Evolutionary conservation across 2,329 filamentous ascomycete genomes (phyloP).

Genomic region (Sclerotiophoma versabilis): DNA sequence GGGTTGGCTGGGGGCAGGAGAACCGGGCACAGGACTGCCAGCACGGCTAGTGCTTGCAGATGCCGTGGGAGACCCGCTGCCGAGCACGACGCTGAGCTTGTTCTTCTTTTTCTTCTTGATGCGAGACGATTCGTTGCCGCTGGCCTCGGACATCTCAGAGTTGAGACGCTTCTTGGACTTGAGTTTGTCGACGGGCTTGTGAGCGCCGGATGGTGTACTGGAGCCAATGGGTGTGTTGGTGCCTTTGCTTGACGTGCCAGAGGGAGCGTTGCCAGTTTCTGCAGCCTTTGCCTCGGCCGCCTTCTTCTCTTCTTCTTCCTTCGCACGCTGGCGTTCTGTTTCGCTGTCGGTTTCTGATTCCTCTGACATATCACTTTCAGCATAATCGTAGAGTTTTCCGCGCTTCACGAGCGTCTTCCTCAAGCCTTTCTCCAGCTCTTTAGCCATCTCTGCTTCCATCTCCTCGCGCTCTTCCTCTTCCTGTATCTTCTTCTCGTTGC

Average conservation of each 20-base stretch:
- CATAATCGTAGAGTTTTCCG: conserved; percentile 87
- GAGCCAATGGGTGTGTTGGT: conserved; percentile 64
- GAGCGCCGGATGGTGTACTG: conserved; percentile 56
- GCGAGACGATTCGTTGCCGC: conserved; percentile 85
- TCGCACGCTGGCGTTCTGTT: conserved; percentile 66
- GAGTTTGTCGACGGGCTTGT: conserved; percentile 57
- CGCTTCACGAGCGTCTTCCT: conserved; percentile 83
- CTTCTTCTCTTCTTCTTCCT: conserved; percentile 61
- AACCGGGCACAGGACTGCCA: conserved; percentile 50
- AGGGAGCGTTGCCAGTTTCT: conserved; percentile 54
- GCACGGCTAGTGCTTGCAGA: conserved; percentile 68
- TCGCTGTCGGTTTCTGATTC: conserved; percentile 63
- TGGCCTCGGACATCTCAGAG: conserved; percentile 87
- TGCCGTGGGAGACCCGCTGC: conserved; percentile 62
- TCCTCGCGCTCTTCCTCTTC: conserved; percentile 72
- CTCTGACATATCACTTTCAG: conserved; percentile 70
- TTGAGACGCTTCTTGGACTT: conserved; percentile 79
- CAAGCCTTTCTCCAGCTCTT: conserved; percentile 76
- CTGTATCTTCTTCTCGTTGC: conserved; percentile 61
- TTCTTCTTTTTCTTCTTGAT: conserved; percentile 72
- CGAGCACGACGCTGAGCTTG: conserved; percentile 59
- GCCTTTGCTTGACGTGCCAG: conserved; percentile 72
- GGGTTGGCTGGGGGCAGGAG: conserved; percentile 30
- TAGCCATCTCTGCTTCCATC: conserved; percentile 72
- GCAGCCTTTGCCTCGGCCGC: conserved; percentile 56